A percentile compares a stretch with the other conserved stretches of the same genome.
phyloP scores from a whole-genome alignment of 1,139 yeast genomes.

The Candida mesenterica region DNA sequence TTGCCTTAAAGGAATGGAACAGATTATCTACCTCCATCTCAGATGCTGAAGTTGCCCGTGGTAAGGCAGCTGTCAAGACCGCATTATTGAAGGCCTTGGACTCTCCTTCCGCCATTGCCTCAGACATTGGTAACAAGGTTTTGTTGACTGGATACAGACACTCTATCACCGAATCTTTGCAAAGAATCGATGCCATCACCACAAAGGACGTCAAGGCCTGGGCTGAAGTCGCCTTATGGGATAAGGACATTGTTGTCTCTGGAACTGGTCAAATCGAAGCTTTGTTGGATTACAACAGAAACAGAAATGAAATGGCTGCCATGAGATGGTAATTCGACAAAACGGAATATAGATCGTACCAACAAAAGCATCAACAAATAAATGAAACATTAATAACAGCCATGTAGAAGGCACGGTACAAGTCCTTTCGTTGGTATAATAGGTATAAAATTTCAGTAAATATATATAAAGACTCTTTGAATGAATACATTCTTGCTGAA shows the following conservation, averaged over 20 bases:
- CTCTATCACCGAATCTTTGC: conserved; percentile 58
- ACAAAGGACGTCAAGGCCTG: conserved; percentile 62
- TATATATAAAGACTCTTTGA: no score
- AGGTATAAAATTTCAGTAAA: no score
- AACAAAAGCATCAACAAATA: neutral
- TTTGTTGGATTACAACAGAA: conserved; percentile 77
- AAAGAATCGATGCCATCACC: conserved; percentile 61
- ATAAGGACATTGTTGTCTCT: conserved; percentile 77
- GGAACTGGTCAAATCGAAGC: conserved; percentile 86
- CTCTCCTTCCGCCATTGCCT: conserved; percentile 50
- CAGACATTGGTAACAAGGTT: conserved; percentile 59
- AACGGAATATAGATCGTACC: conserved; percentile 1
- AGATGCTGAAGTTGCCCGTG: conserved; percentile 76
- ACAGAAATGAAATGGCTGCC: conserved; percentile 86
- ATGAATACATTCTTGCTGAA: no score
- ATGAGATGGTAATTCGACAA: conserved; percentile 57
- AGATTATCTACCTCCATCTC: conserved; percentile 73
- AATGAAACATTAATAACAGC: neutral
- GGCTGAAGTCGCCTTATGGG: conserved; percentile 78
- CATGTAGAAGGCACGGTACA: neutral
- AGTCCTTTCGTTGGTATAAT: no score
- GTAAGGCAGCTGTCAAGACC: conserved; percentile 67
- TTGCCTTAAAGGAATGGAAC: conserved; percentile 83
- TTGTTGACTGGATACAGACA: conserved; percentile 62
- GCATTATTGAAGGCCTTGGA: conserved; percentile 49